A percentile compares a stretch with the other conserved stretches of the same genome.
These are phyloP conservation scores for Phalaenopsis equestris DNA, from an alignment of 106 monocot genomes.

Conservation along the genomic window DNA sequence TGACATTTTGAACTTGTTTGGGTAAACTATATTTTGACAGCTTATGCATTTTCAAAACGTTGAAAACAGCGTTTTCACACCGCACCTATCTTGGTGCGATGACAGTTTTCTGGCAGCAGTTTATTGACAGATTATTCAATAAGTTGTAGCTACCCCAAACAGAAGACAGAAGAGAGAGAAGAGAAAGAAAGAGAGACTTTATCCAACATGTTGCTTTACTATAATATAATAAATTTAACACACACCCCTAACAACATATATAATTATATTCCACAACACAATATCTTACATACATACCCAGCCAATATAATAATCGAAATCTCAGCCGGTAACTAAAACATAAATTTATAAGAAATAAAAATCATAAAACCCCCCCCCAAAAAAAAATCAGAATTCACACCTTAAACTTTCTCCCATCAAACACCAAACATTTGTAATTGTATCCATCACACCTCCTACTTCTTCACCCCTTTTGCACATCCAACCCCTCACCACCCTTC, in stretches of 20 bases:
- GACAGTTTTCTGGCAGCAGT: no score
- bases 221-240: neutral
- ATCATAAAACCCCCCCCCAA: neutral
- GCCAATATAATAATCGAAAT: neutral
- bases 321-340: neutral
- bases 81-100: no score
- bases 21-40: no score
- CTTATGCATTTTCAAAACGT: no score
- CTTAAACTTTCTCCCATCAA: neutral
- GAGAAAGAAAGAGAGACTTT: neutral
- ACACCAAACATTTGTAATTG: neutral
- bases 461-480: neutral
- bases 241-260: neutral
- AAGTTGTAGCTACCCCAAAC: no score
- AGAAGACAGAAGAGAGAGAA: no score
- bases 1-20: no score
- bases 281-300: neutral
- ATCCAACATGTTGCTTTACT: no score
- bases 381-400: neutral
- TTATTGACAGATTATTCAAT: no score
- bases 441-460: neutral
- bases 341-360: neutral
- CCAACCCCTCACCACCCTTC: conserved; percentile 6
- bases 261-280: neutral
- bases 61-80: no score